Percentiles rank a stretch among this genome's conserved stretches.
Evolutionary conservation across 495 filamentous ascomycete genomes (phyloP).

Genomic region (Aspergillus campestris): DNA sequence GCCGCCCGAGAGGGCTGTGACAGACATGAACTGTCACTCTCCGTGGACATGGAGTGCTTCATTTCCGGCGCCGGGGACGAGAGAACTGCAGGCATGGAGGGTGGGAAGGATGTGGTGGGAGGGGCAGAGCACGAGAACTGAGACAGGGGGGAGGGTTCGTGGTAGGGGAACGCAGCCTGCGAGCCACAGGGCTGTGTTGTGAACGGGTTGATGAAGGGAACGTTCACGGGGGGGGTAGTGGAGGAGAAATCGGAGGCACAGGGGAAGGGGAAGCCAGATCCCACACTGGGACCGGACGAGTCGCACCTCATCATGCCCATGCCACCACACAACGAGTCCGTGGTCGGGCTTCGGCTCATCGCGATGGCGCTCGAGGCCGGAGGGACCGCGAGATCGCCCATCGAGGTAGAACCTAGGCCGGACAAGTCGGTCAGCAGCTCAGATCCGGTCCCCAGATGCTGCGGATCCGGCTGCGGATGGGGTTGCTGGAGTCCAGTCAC

Average conservation of each 20-base stretch:
- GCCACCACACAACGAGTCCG: slow-evolving; percentile 36
- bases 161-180: slow-evolving; percentile 18
- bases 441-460: slow-evolving; percentile 7
- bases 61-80: slow-evolving; percentile 24
- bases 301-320: slow-evolving; percentile 38
- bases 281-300: slow-evolving; percentile 29
- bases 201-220: slow-evolving; percentile 17
- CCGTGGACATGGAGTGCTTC: slow-evolving; percentile 26
- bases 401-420: slow-evolving; percentile 8
- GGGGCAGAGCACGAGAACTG: slow-evolving; percentile 31
- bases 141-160: slow-evolving; percentile 17
- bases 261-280: slow-evolving; percentile 22
- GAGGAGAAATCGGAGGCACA: slow-evolving; percentile 29
- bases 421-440: slow-evolving; percentile 9
- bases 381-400: slow-evolving; percentile 14
- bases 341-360: slow-evolving; percentile 40
- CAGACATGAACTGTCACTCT: slow-evolving; percentile 21
- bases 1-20: slow-evolving; percentile 30
- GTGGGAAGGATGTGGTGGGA: slow-evolving; percentile 16
- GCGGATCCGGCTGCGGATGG: slow-evolving; percentile 9
- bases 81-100: slow-evolving; percentile 8
- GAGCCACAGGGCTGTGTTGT: slow-evolving; percentile 22
- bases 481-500: slow-evolving; percentile 20
- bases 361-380: slow-evolving; percentile 18
- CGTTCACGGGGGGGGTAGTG: slow-evolving; percentile 22